Conservation (phyloP, 352 stramenopile species). For the Phytophthora crassamura region DNA sequence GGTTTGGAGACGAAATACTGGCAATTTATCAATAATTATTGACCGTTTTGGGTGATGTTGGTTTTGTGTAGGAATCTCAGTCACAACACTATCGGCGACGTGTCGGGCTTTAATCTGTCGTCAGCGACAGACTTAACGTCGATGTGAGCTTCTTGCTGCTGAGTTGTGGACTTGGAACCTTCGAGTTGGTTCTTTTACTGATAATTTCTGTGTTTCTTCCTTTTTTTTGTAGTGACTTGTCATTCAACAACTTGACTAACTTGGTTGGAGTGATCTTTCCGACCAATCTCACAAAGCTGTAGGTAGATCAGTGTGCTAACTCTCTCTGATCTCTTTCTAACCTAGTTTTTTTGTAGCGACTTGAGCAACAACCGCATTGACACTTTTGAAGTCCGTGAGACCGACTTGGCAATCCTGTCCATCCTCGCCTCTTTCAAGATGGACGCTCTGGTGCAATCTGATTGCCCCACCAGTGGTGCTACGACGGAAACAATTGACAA, state of each 20-base stretch:
- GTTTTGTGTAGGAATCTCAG: slow-evolving; percentile 35
- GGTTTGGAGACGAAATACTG: background rate
- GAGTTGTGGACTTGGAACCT: no score
- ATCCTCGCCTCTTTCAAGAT: slow-evolving; percentile 34
- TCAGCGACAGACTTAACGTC: slow-evolving; percentile 26
- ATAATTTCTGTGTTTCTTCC: background rate
- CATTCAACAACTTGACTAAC: slow-evolving; percentile 37
- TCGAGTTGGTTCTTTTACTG: background rate
- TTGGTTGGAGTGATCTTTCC: slow-evolving; percentile 42
- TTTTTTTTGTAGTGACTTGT: slow-evolving; percentile 33
- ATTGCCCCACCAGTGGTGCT: slow-evolving; percentile 34
- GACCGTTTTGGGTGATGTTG: background rate
- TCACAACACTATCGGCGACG: slow-evolving; percentile 31
- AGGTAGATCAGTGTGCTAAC: background rate
- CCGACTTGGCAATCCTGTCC: slow-evolving; percentile 30
- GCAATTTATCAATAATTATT: background rate
- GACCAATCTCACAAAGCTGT: slow-evolving; percentile 34
- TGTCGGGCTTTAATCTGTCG: slow-evolving; percentile 37
- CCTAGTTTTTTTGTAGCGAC: slow-evolving; percentile 26
- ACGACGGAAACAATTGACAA: slow-evolving; percentile 32
- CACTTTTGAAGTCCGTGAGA: slow-evolving; percentile 35
- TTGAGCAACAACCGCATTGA: slow-evolving; percentile 46
- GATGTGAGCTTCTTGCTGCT: slow-evolving; percentile 28
- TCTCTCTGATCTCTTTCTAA: background rate
- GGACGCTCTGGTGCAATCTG: slow-evolving; percentile 30